phyloP scores from a whole-genome alignment of 164 flowering plant genomes.

The Macadamia integrifolia region DNA sequence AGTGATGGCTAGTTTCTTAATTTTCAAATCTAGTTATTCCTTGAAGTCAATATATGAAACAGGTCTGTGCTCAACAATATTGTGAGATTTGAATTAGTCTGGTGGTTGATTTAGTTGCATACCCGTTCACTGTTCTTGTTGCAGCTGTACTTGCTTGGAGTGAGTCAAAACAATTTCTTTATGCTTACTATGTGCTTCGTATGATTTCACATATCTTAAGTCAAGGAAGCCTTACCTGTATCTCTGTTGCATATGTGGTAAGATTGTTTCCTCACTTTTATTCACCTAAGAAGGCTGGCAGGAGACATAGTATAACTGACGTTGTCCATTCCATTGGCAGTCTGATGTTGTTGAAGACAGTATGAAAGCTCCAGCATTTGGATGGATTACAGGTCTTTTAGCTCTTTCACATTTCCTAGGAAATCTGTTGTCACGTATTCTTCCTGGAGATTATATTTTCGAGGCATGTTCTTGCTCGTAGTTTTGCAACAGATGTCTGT shows the following conservation, averaged over 20 bases:
- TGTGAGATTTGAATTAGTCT: too few relatives aligned
- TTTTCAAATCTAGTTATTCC: too few relatives aligned
- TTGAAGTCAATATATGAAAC: too few relatives aligned
- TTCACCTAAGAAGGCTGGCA: background rate
- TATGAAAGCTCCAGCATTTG: slow-evolving; percentile 68
- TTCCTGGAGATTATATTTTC: slow-evolving; percentile 71
- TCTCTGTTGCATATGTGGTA: slow-evolving; percentile 83
- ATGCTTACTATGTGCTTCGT: slow-evolving; percentile 74
- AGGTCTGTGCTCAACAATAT: too few relatives aligned
- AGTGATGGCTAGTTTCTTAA: too few relatives aligned
- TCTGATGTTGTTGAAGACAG: slow-evolving; percentile 55
- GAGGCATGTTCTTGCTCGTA: slow-evolving; percentile 29
- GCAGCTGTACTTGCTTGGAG: slow-evolving; percentile 69
- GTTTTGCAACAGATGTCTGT: background rate
- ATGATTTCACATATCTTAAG: slow-evolving; percentile 73
- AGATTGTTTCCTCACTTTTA: slow-evolving; percentile 11
- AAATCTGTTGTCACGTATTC: slow-evolving; percentile 68
- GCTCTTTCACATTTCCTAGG: slow-evolving; percentile 85
- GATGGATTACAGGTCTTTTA: slow-evolving; percentile 79
- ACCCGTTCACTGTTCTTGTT: slow-evolving; percentile 1
- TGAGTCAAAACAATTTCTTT: slow-evolving; percentile 56
- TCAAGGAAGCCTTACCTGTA: slow-evolving; percentile 92
- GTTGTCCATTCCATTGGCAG: slow-evolving; percentile 28
- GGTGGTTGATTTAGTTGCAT: background rate
- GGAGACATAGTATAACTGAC: background rate